Evolutionary conservation across 805 yeast genomes (phyloP), one percentile per base, ranked within the genome.

Genomic region (Peterozyma xylosa): DNA sequence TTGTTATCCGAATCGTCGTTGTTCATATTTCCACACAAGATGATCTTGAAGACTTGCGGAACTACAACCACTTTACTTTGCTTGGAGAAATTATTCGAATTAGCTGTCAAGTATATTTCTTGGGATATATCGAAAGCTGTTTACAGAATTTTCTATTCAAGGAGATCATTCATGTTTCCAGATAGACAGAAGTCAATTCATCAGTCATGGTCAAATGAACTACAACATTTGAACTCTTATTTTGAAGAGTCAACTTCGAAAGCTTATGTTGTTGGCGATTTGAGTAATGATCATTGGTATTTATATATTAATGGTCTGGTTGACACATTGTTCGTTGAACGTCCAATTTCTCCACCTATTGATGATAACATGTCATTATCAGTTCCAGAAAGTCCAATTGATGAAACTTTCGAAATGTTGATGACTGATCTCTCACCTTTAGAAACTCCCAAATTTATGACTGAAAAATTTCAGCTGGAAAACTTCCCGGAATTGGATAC

Each of bases 101-200:
- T 75, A 32, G 73, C 79, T 3, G 53, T 60, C 14, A 48, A 58
- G 5, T 67, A 68, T 45, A 61, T 76, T 37, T 57, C 58, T 48
- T 64, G 78, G 78, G 42, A 67, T 44, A 58, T 70, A 51, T 47
- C 51, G 30, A n/a, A 46, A 17, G 30, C 52, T 6, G 46, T 87
- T 30, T 75, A 73, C 63, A 76, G 83, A 52, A 80, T 88, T 5
- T 89, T 91, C 55, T 91, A 93, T 64, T 88, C 97, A 4, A 78
- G 97, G 60, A 79, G 96, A 61, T 76, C 88, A 33, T 90, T 90
- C 64, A 82, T 91, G 91, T 91, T 89, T 62, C 99, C 98, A 9
- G 78, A 80, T 36, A 80, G 74, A 56, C 99, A 91, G 66, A 69
- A 73, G 39, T 78, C 79, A 46, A 81, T 95, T 41, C 98, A 91